These are phyloP conservation scores for Termitomyces sp. DNA, from an alignment of 768 basidiomycete genomes.

Conservation along the genomic window DNA sequence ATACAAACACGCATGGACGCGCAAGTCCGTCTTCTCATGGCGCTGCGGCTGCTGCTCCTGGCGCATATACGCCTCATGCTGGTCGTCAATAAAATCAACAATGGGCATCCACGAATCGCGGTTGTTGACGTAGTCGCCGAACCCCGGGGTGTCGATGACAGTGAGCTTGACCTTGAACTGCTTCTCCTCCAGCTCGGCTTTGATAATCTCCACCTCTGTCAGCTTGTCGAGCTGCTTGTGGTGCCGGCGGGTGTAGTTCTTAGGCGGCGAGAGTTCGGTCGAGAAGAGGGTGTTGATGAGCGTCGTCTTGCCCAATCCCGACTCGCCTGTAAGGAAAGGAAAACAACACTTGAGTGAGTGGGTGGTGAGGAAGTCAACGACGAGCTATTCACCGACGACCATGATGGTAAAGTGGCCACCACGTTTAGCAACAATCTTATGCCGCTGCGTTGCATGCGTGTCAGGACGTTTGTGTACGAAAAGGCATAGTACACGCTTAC, in stretches of 20 bases:
- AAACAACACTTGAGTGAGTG: constrained; percentile 3
- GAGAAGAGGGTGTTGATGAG: constrained; percentile 99
- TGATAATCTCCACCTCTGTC: constrained; percentile 98
- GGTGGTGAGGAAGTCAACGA: not conserved
- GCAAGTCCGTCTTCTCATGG: constrained; percentile 87
- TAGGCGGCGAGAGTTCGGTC: constrained; percentile 87
- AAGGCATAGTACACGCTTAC: constrained; percentile 34
- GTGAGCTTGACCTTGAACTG: constrained; percentile 99
- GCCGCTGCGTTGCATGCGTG: constrained; percentile 58
- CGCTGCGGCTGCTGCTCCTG: constrained; percentile 99
- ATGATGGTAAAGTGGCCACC: constrained; percentile 99
- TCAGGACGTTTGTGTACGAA: constrained; percentile 14
- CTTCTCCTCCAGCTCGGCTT: constrained; percentile 98
- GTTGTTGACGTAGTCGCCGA: constrained; percentile 99
- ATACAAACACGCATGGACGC: constrained; percentile 96
- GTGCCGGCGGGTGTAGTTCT: constrained; percentile 87
- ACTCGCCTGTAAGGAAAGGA: constrained; percentile 79
- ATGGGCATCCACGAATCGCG: constrained; percentile 98
- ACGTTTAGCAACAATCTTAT: constrained; percentile 97
- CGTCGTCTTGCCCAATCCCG: constrained; percentile 94
- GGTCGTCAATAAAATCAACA: constrained; percentile 96
- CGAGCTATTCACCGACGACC: constrained; percentile 79
- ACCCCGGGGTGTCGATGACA: constrained; percentile 98
- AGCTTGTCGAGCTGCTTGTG: constrained; percentile 98
- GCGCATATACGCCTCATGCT: constrained; percentile 92